These are phyloP conservation scores for Neoboletus subvelutipes DNA, from an alignment of 768 basidiomycete species.

Conservation along the genomic window DNA sequence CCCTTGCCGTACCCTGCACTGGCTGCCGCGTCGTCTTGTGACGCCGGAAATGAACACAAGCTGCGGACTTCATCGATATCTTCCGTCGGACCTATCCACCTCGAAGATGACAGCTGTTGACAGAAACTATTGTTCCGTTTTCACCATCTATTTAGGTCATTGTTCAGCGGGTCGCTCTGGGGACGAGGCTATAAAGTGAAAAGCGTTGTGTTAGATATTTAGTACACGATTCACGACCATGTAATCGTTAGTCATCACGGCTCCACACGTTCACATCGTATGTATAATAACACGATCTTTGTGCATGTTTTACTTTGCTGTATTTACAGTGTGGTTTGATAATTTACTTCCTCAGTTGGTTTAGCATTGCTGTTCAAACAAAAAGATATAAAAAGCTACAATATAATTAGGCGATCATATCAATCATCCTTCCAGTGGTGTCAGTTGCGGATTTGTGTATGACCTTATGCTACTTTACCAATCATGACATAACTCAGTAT, in stretches of 20 bases:
- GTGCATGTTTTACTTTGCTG: not conserved
- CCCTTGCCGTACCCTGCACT: conserved; percentile 4
- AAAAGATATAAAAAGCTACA: not conserved
- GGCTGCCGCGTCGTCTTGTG: not conserved
- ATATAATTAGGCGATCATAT: not conserved
- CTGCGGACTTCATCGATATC: not conserved
- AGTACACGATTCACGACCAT: not conserved
- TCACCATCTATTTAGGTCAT: not conserved
- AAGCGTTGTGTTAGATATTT: not conserved
- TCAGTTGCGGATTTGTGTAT: not conserved
- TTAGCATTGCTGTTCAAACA: not conserved
- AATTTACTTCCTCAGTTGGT: not conserved
- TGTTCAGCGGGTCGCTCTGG: not conserved
- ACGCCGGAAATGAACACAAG: conserved; percentile 2
- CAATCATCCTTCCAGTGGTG: no score
- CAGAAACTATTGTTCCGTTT: not conserved
- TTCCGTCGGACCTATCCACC: conserved; percentile 24
- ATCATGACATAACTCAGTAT: not conserved
- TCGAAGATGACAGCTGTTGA: conserved; percentile 15
- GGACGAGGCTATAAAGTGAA: not conserved
- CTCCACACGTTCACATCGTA: conserved; percentile 2
- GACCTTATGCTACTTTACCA: not conserved
- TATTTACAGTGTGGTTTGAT: conserved; percentile 12
- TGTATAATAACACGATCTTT: conserved; percentile 11
- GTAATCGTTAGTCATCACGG: conserved; percentile 5